These are phyloP conservation scores for Sugiyamaella novakii DNA, from an alignment of 1,139 yeast genomes.

Conservation along the genomic window DNA sequence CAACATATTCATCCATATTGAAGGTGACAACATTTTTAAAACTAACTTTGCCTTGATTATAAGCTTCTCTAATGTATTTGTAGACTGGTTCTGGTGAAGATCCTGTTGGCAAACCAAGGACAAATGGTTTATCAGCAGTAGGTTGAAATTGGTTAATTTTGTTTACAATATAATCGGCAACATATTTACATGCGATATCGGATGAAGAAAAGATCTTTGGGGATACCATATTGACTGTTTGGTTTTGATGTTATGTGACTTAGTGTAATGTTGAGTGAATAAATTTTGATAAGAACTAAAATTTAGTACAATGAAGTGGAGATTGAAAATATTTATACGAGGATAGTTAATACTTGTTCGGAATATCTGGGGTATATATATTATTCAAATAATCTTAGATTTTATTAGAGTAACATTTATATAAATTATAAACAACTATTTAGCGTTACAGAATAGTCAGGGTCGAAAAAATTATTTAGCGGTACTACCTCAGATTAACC, in stretches of 20 bases:
- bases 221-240: conserved; percentile 9
- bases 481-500: not conserved
- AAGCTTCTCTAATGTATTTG: conserved; percentile 50
- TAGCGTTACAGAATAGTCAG: conserved; percentile 1
- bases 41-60: conserved; percentile 50
- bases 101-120: conserved; percentile 66
- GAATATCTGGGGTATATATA: not conserved
- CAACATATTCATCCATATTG: conserved; percentile 65
- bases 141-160: conserved; percentile 53
- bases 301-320: too few species aligned
- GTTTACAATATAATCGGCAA: conserved; percentile 53
- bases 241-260: too few species aligned
- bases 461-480: not conserved
- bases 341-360: not conserved
- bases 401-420: conserved; percentile 4
- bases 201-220: conserved; percentile 29
- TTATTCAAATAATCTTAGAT: not conserved
- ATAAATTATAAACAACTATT: not conserved
- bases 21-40: conserved; percentile 61
- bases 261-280: too few species aligned
- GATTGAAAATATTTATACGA: not conserved
- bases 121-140: conserved; percentile 54
- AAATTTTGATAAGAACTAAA: not conserved
- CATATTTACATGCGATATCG: conserved; percentile 50
- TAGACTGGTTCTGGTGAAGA: conserved; percentile 66